Evolutionary conservation across 257 asterid species (phyloP).

Genomic region (Perilla frutescens): DNA sequence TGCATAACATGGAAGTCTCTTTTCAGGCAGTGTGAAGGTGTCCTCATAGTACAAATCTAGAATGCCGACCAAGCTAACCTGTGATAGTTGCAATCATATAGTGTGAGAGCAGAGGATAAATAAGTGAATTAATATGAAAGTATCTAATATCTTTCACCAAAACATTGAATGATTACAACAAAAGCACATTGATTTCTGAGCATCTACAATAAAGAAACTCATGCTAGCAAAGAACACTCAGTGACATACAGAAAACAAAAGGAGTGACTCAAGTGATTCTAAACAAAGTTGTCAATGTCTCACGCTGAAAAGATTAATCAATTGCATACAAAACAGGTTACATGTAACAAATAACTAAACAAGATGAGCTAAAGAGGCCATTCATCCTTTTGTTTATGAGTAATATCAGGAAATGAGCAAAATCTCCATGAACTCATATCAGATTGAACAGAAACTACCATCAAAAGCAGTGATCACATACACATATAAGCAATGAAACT

Average conservation of each 20-base stretch:
- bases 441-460: conserved; percentile 18
- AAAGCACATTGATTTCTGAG: not conserved
- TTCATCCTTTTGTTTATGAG: not conserved
- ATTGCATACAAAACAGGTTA: not conserved
- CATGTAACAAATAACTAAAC: not conserved
- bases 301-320: not conserved
- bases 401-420: not conserved
- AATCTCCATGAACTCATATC: conserved; percentile 12
- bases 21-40: conserved; percentile 73
- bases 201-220: not conserved
- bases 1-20: conserved; percentile 60
- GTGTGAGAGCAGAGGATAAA: conserved; percentile 4
- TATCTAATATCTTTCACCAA: not conserved
- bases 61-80: conserved; percentile 75
- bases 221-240: not conserved
- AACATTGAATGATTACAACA: conserved; percentile 7
- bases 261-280: not conserved
- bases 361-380: not conserved
- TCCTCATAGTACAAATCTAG: conserved; percentile 93
- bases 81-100: conserved; percentile 33
- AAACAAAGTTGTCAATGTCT: not conserved
- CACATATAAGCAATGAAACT: conserved; percentile 20
- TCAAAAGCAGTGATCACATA: not conserved
- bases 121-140: not conserved
- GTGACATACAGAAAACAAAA: not conserved